Base-by-base conservation (phyloP, 2,329 filamentous ascomycete genomes). In the Waltergamsia citrina region DNA sequence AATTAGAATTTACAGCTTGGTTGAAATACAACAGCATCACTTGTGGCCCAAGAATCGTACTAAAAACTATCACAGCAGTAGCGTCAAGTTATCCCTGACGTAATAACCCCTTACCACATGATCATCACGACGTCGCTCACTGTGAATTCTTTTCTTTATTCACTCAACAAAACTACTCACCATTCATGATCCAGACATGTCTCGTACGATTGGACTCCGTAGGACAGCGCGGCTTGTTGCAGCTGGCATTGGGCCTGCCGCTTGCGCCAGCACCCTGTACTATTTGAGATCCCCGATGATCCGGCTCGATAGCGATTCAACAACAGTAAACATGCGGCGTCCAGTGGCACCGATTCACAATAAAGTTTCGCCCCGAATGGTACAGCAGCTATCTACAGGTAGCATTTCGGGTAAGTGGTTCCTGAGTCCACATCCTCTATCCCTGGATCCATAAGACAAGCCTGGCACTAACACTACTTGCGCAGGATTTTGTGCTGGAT, bases 401-500 rank as follows among this genome's bases (percentile, higher is more conserved):
- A 73, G 71, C 41, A 38, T 75, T n/a, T 43, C 63, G 16, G 71
- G 69, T 73, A 41, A 11, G 53, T 47, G 6, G n/a, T n/a, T n/a
- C n/a, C n/a, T n/a, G n/a, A n/a, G n/a, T n/a, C n/a, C n/a, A n/a
- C n/a, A n/a, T n/a, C n/a, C n/a, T n/a, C n/a, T n/a, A n/a, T n/a
- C n/a, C n/a, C n/a, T n/a, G n/a, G n/a, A n/a, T n/a, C n/a, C n/a
- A n/a, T n/a, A n/a, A n/a, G n/a, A n/a, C n/a, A n/a, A n/a, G 24
- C 23, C 32, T 18, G 9, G 20, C 4, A 21, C 20, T 34, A 29
- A 33, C 24, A 32, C n/a, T 11, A 3, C 12, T 19, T 4, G n/a
- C n/a, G n/a, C 35, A 80, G 78, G 79, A 14, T 72, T 83, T 36
- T 45, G 70, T n/a, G 57, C 69, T 4, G 81, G 81, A 2, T 46